Evolutionary conservation across 495 filamentous ascomycete species (phyloP), one percentile per base, ranked within the genome.

Genomic region (Diplogelasinospora grovesii): DNA sequence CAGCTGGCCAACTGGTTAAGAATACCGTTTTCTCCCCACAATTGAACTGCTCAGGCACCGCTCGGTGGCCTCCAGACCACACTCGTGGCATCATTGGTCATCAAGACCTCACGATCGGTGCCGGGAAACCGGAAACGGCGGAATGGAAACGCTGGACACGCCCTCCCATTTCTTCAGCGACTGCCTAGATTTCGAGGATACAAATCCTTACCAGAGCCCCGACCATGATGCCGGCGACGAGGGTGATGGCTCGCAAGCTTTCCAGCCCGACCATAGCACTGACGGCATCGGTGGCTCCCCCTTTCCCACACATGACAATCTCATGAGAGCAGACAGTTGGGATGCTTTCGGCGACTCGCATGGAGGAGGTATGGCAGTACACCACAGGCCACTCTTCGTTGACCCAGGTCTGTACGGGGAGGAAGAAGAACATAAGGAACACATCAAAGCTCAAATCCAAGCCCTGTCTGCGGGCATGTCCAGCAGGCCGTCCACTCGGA

Each of bases 101-200:
- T n/a, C n/a, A n/a, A n/a, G n/a, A n/a, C n/a, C n/a, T n/a, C n/a
- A n/a, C n/a, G n/a, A n/a, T n/a, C n/a, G n/a, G n/a, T n/a, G n/a
- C n/a, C n/a, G n/a, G n/a, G n/a, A n/a, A n/a, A n/a, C n/a, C n/a
- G n/a, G n/a, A n/a, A n/a, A n/a, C n/a, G n/a, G n/a, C n/a, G n/a
- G n/a, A n/a, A n/a, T n/a, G n/a, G n/a, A n/a, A n/a, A n/a, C n/a
- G n/a, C n/a, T 60, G 57, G 50, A 56, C 36, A 40, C 43, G 16
- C 24, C 54, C 3, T 41, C 57, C 11, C 52, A 56, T 31, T 60
- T 57, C 46, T 60, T 58, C 26, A 47, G 35, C 33, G 52, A 60
- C 29, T 56, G 38, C 23, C 18, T 60, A 18, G 49, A 49, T 33
- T 45, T 53, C 22, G 52, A 48, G n/a, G 56, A 49, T 22, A 36